Conservation (phyloP, 129 eudicot genomes). For the Flaveria robusta region DNA sequence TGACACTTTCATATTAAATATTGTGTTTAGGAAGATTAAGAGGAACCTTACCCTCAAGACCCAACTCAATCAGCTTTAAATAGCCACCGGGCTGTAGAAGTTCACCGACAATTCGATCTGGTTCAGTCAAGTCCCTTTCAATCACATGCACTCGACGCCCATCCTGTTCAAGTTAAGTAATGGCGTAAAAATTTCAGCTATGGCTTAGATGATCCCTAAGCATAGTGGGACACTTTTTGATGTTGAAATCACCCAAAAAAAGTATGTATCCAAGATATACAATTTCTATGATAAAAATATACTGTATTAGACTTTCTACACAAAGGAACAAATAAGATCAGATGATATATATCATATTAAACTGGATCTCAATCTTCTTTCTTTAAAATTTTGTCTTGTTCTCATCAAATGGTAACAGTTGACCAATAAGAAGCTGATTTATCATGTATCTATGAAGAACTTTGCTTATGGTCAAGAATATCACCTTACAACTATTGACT, state of each 20-base stretch:
- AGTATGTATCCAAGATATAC: not conserved
- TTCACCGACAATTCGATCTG: constrained; percentile 78
- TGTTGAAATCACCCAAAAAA: not conserved
- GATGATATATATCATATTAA: not conserved
- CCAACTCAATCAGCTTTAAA: constrained; percentile 70
- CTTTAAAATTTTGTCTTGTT: constrained; percentile 20
- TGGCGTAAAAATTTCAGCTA: not conserved
- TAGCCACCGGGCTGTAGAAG: constrained; percentile 88
- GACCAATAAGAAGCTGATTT: constrained; percentile 12
- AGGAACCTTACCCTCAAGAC: constrained; percentile 60
- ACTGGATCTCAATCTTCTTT: constrained; percentile 3
- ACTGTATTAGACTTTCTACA: not conserved
- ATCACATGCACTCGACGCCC: constrained; percentile 75
- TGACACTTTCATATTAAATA: not conserved
- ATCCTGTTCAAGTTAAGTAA: constrained; percentile 46
- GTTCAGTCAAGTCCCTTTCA: constrained; percentile 78
- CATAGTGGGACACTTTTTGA: not conserved
- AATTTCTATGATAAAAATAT: not conserved
- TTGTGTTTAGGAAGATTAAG: not conserved
- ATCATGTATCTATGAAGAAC: constrained; percentile 8
- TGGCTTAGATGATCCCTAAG: not conserved
- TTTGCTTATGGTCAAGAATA: not conserved
- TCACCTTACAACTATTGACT: too few relatives aligned
- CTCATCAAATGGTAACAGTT: constrained; percentile 9
- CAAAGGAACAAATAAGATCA: not conserved